These are phyloP conservation scores for Clitoria ternatea DNA, from an alignment of 306 rosid species.

Conservation along the genomic window DNA sequence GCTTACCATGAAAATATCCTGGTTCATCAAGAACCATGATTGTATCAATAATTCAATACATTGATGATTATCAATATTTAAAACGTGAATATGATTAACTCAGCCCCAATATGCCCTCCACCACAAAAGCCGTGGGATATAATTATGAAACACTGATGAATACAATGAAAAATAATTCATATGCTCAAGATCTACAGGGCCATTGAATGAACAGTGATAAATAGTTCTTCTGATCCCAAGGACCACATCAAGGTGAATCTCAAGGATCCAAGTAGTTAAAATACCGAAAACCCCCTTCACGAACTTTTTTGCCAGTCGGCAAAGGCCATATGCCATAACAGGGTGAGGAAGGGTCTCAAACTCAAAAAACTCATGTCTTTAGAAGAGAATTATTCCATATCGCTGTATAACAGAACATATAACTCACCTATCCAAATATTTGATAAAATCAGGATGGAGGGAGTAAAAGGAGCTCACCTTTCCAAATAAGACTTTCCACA, in stretches of 20 bases:
- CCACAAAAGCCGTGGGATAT: neutral
- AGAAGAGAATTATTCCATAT: slow-evolving; percentile 7
- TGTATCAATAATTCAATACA: neutral
- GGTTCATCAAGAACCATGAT: neutral
- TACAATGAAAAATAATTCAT: neutral
- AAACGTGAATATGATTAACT: neutral
- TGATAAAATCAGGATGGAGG: neutral
- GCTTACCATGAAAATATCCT: neutral
- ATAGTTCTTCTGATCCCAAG: neutral
- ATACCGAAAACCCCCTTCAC: neutral
- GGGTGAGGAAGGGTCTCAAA: neutral
- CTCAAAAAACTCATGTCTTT: neutral
- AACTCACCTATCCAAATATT: neutral
- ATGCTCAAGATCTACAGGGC: neutral
- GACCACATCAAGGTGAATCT: slow-evolving; percentile 12
- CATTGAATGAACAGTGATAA: neutral
- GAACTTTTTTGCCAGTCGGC: slow-evolving; percentile 1
- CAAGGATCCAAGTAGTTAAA: slow-evolving; percentile 9
- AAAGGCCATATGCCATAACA: neutral
- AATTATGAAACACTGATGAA: neutral
- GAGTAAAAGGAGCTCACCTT: slow-evolving; percentile 49
- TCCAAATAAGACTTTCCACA: slow-evolving; percentile 97
- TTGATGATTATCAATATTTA: neutral
- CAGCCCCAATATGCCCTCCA: neutral
- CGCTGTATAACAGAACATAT: neutral